Percentiles rank a stretch among this genome's conserved stretches.
Conservation (phyloP, 75 land plant species). For the Selaginella tamariscina region DNA sequence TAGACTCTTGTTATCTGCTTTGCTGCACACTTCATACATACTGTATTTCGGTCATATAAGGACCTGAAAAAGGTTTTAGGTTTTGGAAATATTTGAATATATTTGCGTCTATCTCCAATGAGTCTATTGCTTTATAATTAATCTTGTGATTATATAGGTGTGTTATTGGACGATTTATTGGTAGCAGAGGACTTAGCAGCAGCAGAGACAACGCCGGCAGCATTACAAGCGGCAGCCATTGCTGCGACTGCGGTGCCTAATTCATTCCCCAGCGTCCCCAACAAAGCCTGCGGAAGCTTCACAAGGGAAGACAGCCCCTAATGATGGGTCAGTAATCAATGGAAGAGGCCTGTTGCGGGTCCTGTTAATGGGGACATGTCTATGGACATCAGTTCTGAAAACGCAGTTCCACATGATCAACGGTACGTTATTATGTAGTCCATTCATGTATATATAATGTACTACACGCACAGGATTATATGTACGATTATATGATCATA, state of each 20-base stretch:
- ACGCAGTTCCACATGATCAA: neutral
- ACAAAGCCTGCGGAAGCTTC: conserved; percentile 8
- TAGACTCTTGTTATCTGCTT: no score
- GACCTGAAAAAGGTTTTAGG: no score
- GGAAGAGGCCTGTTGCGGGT: conserved; percentile 1
- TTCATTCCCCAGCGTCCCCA: conserved; percentile 14
- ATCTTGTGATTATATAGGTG: conserved; percentile 31
- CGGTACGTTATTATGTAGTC: no score
- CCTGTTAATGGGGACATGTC: conserved; percentile 15
- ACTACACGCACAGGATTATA: no score
- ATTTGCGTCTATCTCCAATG: no score
- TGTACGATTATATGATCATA: no score
- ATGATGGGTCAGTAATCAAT: conserved; percentile 13
- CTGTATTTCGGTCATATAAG: no score
- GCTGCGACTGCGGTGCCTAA: conserved; percentile 39
- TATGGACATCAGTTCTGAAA: neutral
- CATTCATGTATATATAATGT: no score
- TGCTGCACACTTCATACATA: no score
- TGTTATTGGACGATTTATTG: conserved; percentile 57
- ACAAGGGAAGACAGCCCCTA: conserved; percentile 5
- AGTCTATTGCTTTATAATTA: no score
- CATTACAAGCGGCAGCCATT: conserved; percentile 62
- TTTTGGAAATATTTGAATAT: no score
- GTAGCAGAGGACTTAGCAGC: conserved; percentile 51
- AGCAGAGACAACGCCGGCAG: conserved; percentile 29